Conservation (phyloP, 148 eudicot species). For the Diospyros kaki region DNA sequence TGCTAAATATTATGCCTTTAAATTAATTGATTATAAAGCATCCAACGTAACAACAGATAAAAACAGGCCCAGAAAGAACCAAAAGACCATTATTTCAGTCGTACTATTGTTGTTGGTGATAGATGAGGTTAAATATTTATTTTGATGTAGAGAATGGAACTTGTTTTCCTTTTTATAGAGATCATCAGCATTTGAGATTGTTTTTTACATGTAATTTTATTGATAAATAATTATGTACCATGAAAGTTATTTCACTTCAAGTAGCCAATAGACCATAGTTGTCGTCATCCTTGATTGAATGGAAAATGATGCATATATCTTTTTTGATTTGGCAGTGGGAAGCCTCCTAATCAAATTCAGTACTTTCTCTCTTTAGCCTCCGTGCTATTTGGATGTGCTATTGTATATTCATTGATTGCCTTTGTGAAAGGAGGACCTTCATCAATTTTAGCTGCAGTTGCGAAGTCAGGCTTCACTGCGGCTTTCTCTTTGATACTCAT, state of each 20-base stretch:
- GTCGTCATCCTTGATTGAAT: background rate
- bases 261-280: background rate
- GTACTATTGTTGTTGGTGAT: background rate
- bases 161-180: background rate
- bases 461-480: slow-evolving; percentile 95
- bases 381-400: slow-evolving; percentile 52
- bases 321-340: slow-evolving; percentile 47
- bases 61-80: background rate
- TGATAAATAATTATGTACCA: background rate
- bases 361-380: slow-evolving; percentile 56
- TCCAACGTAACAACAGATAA: background rate
- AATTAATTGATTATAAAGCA: background rate
- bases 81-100: background rate
- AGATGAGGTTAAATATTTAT: background rate
- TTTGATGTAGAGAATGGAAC: background rate
- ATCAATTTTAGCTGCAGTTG: slow-evolving; percentile 57
- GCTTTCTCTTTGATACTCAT: slow-evolving; percentile 84
- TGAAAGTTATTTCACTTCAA: background rate
- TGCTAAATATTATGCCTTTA: background rate
- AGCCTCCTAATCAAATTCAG: slow-evolving; percentile 50
- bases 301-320: slow-evolving; percentile 24
- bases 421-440: slow-evolving; percentile 61
- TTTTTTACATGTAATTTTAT: background rate
- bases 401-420: slow-evolving; percentile 49
- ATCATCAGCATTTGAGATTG: background rate